A percentile compares a stretch with the other conserved stretches of the same genome.
These are phyloP conservation scores for Xerocomus nothofagi DNA, from an alignment of 1,284 basidiomycete genomes.

Conservation along the genomic window DNA sequence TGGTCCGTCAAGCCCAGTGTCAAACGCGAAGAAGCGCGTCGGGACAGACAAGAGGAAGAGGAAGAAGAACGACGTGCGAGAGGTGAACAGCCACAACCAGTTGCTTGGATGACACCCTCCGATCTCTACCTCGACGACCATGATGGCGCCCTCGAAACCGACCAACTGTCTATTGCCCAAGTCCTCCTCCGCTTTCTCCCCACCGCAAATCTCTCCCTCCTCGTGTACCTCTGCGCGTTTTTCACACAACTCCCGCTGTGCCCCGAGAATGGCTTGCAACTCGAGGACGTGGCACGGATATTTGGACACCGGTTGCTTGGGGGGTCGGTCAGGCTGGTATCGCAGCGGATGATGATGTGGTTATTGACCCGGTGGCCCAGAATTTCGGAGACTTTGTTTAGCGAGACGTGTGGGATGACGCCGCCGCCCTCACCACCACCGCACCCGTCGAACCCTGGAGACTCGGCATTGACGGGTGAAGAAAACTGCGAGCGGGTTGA, in stretches of 20 bases:
- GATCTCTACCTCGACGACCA: constrained; percentile 14
- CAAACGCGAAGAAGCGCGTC: constrained; percentile 34
- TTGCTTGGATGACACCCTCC: constrained; percentile 4
- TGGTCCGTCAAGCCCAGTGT: constrained; percentile 51
- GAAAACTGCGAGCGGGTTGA: constrained; percentile 8
- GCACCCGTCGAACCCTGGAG: background rate
- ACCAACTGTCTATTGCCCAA: constrained; percentile 47
- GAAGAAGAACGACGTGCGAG: constrained; percentile 29
- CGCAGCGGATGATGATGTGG: constrained; percentile 36
- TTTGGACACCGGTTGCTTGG: constrained; percentile 32
- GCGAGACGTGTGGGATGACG: constrained; percentile 29
- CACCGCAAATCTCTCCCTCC: constrained; percentile 51
- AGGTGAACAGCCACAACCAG: constrained; percentile 14
- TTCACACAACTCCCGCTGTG: constrained; percentile 42
- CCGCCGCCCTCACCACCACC: constrained; percentile 16
- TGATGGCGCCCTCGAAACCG: constrained; percentile 28
- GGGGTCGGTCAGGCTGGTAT: constrained; percentile 22
- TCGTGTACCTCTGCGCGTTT: constrained; percentile 65
- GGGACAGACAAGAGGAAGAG: constrained; percentile 24
- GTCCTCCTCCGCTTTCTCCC: constrained; percentile 63
- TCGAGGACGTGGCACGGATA: constrained; percentile 36
- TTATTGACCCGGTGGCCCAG: constrained; percentile 27
- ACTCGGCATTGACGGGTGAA: background rate
- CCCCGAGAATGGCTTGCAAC: constrained; percentile 32
- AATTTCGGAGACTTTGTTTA: constrained; percentile 29